Evolutionary conservation across 768 basidiomycete species (phyloP).

Genomic region (Tricholoma terreum): DNA sequence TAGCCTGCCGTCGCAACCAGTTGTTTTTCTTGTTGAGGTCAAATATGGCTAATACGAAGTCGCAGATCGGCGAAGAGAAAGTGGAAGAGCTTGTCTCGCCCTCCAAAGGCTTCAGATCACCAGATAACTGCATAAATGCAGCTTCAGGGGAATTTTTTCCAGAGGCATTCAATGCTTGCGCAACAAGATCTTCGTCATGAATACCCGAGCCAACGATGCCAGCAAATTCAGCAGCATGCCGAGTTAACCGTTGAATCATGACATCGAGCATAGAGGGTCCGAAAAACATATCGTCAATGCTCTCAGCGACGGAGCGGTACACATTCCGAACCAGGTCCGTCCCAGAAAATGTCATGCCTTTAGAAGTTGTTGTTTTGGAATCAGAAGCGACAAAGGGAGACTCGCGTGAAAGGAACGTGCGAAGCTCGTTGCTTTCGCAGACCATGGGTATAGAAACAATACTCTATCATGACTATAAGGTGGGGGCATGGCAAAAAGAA

Average conservation of each 20-base stretch:
- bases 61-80: constrained; percentile 93
- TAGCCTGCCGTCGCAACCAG: constrained; percentile 93
- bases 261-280: constrained; percentile 95
- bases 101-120: constrained; percentile 76
- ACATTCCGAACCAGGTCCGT: constrained; percentile 80
- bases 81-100: constrained; percentile 87
- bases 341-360: constrained; percentile 56
- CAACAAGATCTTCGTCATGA: constrained; percentile 81
- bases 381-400: constrained; percentile 75
- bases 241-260: constrained; percentile 85
- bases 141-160: constrained; percentile 67
- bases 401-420: constrained; percentile 83
- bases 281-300: constrained; percentile 96
- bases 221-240: constrained; percentile 86
- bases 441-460: constrained; percentile 70
- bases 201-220: constrained; percentile 78
- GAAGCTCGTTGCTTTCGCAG: constrained; percentile 80
- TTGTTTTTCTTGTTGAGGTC: constrained; percentile 95
- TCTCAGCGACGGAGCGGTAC: constrained; percentile 89
- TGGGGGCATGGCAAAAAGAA: neutral
- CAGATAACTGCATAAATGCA: constrained; percentile 67
- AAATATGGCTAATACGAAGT: constrained; percentile 88
- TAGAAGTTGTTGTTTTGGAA: constrained; percentile 31
- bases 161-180: constrained; percentile 70
- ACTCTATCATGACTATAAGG: constrained; percentile 40